Base-by-base conservation (phyloP, 345 rosid genomes). In the Euphorbia tirucalli region DNA sequence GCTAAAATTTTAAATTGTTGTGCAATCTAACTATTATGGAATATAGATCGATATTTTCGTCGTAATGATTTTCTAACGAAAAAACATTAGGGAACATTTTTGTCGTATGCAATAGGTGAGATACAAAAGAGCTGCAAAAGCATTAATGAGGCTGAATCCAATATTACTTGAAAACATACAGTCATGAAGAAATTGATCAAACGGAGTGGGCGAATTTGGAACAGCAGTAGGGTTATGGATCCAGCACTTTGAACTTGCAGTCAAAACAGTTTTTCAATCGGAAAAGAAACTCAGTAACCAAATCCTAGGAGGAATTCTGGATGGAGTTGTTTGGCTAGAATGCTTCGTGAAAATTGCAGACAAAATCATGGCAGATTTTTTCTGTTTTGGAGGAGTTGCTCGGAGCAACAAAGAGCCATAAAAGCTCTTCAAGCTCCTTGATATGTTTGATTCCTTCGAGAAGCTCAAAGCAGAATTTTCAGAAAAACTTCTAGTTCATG, bases 281-380 rank as follows among this genome's bases (percentile, higher is more conserved):
- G 93, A 89, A 67, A 87, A 85, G 78, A 85, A 74, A 66, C 90
- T 87, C 32, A 81, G 83, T 80, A 66, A 73, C 62, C 83, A 77
- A 75, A 80, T 84, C 30, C 61, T 87, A 54, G 84, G 83, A 75
- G 77, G 77, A 46, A 28, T 87, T 15, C 22, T 86, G 74, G 88
- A 81, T 15, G 89, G 84, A 55, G 71, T 63, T 4, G 78, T 89
- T 21, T 85, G 90, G 90, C 72, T 74, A 2, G 89, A 87, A 62
- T 88, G 93, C 83, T 88, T 86, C 27, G 78, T 83, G 35, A 88
- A 86, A 83, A 85, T 82, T 24, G 84, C 90, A 0, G 89, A 86
- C 69, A 88, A 86, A 72, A 82, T 88, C 87, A 83, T 84, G 87
- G 90, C 89, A 16, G 90, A 87, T 10, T 89, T 89, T 75, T 89